Evolutionary conservation across 164 flowering plant genomes (phyloP), one percentile per base, ranked within the genome.

Genomic region (Macadamia tetraphylla): DNA sequence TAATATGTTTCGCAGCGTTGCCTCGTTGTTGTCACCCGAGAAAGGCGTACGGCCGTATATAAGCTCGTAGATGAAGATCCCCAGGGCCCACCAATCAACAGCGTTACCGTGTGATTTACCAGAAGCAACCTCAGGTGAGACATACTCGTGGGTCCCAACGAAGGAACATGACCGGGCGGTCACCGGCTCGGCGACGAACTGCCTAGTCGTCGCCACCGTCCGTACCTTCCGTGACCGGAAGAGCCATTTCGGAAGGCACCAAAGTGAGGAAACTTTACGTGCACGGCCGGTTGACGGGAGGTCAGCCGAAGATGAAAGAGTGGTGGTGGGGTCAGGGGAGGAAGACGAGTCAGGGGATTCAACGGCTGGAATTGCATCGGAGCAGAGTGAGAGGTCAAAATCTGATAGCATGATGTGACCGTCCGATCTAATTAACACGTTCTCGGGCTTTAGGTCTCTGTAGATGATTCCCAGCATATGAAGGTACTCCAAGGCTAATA

Each of bases 61-160:
- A 80, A 93, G 72, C 74, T 93, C 98, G 84, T 89, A 91, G 60
- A 93, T 67, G 74, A 93, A 93, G 15, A 93, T 76, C 18, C 97
- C 98, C 0, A 89, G 67, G 51, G 98, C 87, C 98, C 97, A 93
- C 98, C 98, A 93, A 71, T 93, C 98, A 4, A 93, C 97, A 9
- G 94, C 91, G 67, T 80, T 93, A 2, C 97, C 95, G 78, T 93
- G 98, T 63, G 86, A 76, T 62, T 81, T 62, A 0, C 97, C 97
- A 32, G 88, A 67, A 0, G 92, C 93, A 1, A 93, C 92, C 68
- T 93, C 97, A 15, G 98, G 97, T 0, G 98, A 75, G 31, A 93
- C 87, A 81, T 93, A 93, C 77, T 93, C 98, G 82, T 93, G 97
- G 58, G 98, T 93, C 60, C 98, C 97, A 9, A 93, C 97, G 72